Conservation (phyloP, 805 yeast species). For the Yamadazyma akitaensis region DNA sequence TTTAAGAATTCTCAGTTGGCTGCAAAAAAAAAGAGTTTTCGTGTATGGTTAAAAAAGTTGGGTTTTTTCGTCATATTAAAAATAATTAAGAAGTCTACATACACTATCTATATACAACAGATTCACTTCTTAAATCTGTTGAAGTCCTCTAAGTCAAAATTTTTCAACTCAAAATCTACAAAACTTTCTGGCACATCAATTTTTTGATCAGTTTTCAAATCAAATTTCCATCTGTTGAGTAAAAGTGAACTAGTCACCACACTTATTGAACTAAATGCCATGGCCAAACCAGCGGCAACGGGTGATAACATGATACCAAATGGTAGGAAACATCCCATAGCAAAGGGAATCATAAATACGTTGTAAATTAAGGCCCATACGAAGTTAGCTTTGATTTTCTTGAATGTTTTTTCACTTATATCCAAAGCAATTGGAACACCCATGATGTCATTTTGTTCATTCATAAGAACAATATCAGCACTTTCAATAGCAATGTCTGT, state of each 20-base stretch:
- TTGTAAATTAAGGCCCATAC: conserved; percentile 87
- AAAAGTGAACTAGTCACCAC: conserved; percentile 78
- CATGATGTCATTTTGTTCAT: conserved; percentile 28
- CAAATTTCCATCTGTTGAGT: conserved; percentile 61
- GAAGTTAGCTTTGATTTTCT: conserved; percentile 75
- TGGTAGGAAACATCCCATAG: conserved; percentile 86
- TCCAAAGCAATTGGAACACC: conserved; percentile 63
- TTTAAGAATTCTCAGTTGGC: background rate
- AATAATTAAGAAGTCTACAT: no score
- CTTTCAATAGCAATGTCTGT: conserved; percentile 96
- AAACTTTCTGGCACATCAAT: conserved; percentile 20
- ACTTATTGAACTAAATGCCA: conserved; percentile 90
- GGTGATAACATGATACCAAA: conserved; percentile 79
- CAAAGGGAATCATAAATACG: conserved; percentile 81
- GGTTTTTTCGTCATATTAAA: background rate
- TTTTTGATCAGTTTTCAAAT: conserved; percentile 16
- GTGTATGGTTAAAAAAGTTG: background rate
- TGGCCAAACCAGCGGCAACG: conserved; percentile 83
- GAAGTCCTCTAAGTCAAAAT: conserved; percentile 24
- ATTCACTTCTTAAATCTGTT: conserved; percentile 9
- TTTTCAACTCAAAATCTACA: conserved; percentile 23
- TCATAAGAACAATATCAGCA: conserved; percentile 83
- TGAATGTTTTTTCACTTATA: conserved; percentile 66
- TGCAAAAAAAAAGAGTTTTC: background rate
- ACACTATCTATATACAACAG: background rate